Evolutionary conservation across 345 rosid genomes (phyloP).

Genomic region (Stellera chamaejasme): DNA sequence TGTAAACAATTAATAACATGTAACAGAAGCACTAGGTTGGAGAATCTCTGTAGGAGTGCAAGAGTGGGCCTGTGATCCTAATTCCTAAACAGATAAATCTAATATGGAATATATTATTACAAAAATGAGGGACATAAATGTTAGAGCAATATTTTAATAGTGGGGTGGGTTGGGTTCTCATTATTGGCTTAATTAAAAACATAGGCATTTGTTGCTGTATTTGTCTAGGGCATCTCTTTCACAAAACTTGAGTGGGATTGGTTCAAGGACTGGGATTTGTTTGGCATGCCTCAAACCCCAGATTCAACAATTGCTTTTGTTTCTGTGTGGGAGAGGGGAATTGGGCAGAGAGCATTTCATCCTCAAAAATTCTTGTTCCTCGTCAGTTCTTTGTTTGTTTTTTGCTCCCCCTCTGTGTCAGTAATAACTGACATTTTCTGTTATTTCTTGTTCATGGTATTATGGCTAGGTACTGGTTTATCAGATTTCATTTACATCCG

Average conservation of each 20-base stretch:
- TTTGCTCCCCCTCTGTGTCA: no score
- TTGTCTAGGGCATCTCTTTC: conserved; percentile 58
- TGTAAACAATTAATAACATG: no score
- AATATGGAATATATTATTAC: no score
- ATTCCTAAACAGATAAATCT: no score
- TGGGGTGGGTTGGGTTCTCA: no score
- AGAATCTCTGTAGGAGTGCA: conserved; percentile 30
- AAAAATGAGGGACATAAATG: no score
- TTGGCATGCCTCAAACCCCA: conserved; percentile 56
- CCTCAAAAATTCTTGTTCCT: conserved; percentile 11
- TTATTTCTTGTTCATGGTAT: conserved; percentile 98
- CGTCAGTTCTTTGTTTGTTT: conserved; percentile 12
- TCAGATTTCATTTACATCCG: conserved; percentile 1
- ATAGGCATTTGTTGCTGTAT: conserved; percentile 43
- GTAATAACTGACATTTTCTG: no score
- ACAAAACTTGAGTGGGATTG: conserved; percentile 52
- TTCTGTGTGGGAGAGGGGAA: conserved; percentile 28
- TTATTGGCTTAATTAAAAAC: background rate
- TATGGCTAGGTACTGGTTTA: conserved; percentile 60
- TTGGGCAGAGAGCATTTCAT: background rate
- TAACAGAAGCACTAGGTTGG: no score
- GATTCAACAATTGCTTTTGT: conserved; percentile 34
- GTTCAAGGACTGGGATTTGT: conserved; percentile 49
- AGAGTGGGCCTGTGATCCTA: conserved; percentile 26
- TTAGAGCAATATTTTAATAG: no score